Conservation (phyloP, 2,329 filamentous ascomycete genomes). For the Pseudogymnoascus sp. region DNA sequence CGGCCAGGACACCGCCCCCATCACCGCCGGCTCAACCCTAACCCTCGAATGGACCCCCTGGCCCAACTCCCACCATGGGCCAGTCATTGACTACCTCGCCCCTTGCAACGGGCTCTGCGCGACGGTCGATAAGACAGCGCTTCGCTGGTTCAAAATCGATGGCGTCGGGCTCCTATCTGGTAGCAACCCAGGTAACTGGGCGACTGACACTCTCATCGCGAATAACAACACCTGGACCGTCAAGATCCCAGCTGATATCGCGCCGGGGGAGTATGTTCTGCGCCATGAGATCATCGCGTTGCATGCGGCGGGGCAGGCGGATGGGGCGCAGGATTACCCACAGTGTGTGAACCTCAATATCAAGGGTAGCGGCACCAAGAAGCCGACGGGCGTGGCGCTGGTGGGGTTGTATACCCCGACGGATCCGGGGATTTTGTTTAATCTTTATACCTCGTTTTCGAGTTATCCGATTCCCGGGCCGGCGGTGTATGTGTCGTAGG, state of each 20-base stretch:
- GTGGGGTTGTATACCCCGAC: conserved; percentile 28
- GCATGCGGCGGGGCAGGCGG: conserved; percentile 30
- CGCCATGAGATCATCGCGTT: conserved; percentile 37
- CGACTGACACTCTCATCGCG: conserved; percentile 31
- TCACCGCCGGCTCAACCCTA: conserved; percentile 52
- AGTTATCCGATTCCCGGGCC: conserved; percentile 36
- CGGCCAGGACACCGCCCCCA: conserved; percentile 41
- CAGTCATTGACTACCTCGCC: conserved; percentile 24
- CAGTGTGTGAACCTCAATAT: conserved; percentile 35
- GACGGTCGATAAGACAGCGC: conserved; percentile 29
- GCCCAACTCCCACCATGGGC: conserved; percentile 49
- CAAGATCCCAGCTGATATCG: conserved; percentile 31
- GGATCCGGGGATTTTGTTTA: conserved; percentile 33
- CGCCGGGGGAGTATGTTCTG: conserved; percentile 34
- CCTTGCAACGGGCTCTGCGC: conserved; percentile 32
- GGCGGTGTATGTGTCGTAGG: conserved; percentile 22
- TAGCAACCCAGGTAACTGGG: conserved; percentile 31
- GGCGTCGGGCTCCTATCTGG: conserved; percentile 30
- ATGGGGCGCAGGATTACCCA: conserved; percentile 40
- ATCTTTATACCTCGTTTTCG: conserved; percentile 30
- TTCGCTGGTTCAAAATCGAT: conserved; percentile 38
- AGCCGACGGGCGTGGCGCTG: conserved; percentile 19
- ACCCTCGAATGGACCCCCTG: conserved; percentile 56
- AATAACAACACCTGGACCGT: conserved; percentile 37
- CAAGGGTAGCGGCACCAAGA: conserved; percentile 20